Evolutionary conservation across 1,284 basidiomycete species (phyloP).

Genomic region (Singerocomus inundabilis): DNA sequence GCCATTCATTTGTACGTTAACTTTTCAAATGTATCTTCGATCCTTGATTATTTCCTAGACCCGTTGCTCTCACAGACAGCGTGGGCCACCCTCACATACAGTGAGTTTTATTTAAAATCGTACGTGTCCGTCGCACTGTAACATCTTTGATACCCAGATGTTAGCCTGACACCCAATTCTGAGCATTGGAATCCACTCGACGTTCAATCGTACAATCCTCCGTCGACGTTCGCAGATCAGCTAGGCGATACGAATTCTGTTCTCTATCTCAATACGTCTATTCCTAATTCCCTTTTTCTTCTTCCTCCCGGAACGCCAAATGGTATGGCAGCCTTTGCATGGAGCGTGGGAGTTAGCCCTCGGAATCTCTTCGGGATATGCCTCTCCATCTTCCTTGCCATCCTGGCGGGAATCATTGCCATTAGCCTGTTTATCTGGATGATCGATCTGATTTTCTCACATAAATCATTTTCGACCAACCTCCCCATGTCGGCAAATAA

Average conservation of each 20-base stretch:
- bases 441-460: conserved; percentile 56
- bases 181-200: conserved; percentile 66
- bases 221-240: conserved; percentile 68
- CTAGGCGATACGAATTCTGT: conserved; percentile 68
- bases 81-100: conserved; percentile 87
- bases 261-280: conserved; percentile 70
- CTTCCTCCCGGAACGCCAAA: conserved; percentile 58
- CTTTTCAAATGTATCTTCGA: not conserved
- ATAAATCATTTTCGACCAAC: conserved; percentile 27
- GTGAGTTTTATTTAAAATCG: conserved; percentile 44
- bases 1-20: conserved; percentile 75
- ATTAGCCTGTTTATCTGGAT: conserved; percentile 74
- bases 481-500: conserved; percentile 31
- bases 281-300: conserved; percentile 72
- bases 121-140: conserved; percentile 6
- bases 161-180: conserved; percentile 54
- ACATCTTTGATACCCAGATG: conserved; percentile 50
- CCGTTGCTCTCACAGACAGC: conserved; percentile 82
- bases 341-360: conserved; percentile 73
- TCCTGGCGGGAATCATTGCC: conserved; percentile 70
- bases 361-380: conserved; percentile 86
- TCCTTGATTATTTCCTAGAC: conserved; percentile 48
- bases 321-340: conserved; percentile 68
- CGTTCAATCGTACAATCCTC: conserved; percentile 59
- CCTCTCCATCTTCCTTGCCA: conserved; percentile 77